phyloP scores from a whole-genome alignment of 176 grass and related monocot genomes.

The Aegilops bicornis region DNA sequence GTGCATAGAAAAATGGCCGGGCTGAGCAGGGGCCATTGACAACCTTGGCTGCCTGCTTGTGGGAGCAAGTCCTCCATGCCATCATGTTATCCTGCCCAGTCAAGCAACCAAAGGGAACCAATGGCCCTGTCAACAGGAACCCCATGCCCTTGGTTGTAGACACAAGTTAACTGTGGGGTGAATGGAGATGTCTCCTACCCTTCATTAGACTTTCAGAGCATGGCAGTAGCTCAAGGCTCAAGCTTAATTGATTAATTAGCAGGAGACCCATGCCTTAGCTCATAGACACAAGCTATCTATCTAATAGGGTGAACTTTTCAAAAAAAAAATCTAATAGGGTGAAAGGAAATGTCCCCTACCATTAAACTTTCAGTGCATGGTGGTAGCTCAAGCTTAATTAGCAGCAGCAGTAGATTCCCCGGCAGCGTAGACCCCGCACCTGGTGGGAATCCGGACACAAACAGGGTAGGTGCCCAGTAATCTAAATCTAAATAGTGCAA shows the following conservation, averaged over 20 bases:
- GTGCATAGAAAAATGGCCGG: slow-evolving; percentile 5
- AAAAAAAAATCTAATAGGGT: not conserved
- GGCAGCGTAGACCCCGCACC: not conserved
- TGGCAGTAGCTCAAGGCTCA: not conserved
- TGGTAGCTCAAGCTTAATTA: slow-evolving; percentile 7
- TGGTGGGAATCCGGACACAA: slow-evolving; percentile 27
- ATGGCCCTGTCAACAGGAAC: not conserved
- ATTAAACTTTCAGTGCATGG: not conserved
- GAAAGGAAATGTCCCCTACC: not conserved
- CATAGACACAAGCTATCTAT: not conserved
- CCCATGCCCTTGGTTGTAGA: not conserved
- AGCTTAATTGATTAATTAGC: not conserved
- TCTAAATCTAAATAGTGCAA: slow-evolving; percentile 5
- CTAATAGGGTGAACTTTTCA: not conserved
- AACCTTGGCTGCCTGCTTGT: slow-evolving; percentile 25
- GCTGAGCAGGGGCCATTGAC: slow-evolving; percentile 13
- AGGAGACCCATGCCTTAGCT: not conserved
- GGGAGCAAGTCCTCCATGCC: not conserved
- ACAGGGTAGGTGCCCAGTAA: slow-evolving; percentile 2
- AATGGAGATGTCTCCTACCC: slow-evolving; percentile 18
- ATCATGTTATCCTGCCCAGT: slow-evolving; percentile 19
- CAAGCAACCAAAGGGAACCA: slow-evolving; percentile 17
- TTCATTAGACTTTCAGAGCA: not conserved
- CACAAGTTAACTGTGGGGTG: not conserved
- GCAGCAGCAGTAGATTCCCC: slow-evolving; percentile 1